These are phyloP conservation scores for Cystobasidium ongulense DNA, from an alignment of 768 basidiomycete species.

Conservation along the genomic window DNA sequence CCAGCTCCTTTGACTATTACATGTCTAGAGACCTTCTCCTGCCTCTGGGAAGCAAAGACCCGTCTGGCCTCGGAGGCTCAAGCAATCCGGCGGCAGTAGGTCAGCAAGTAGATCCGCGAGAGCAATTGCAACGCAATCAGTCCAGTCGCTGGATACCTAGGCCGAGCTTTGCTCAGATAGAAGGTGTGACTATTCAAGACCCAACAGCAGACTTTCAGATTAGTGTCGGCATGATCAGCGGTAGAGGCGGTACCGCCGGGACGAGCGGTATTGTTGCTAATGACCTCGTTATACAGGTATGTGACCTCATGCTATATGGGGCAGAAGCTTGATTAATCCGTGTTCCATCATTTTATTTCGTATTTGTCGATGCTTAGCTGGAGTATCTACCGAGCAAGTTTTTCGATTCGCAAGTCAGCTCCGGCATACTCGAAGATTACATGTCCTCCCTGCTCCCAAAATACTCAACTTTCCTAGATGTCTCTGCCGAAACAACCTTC, in stretches of 20 bases:
- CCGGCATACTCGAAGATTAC: not conserved
- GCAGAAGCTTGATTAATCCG: not conserved
- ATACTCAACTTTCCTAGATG: not conserved
- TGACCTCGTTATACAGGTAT: not conserved
- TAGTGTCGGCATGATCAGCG: slow-evolving; percentile 11
- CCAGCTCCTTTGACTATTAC: slow-evolving; percentile 1
- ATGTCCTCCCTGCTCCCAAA: not conserved
- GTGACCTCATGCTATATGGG: not conserved
- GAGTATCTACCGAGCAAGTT: slow-evolving; percentile 5
- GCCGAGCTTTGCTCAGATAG: slow-evolving; percentile 13
- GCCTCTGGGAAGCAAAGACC: not conserved
- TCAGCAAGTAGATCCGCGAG: not conserved
- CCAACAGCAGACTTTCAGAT: not conserved
- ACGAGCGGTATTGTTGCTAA: not conserved
- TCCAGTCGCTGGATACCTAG: slow-evolving; percentile 6
- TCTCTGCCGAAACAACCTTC: slow-evolving; percentile 6
- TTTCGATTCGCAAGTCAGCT: not conserved
- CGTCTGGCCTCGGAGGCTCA: not conserved
- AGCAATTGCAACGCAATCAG: slow-evolving; percentile 2
- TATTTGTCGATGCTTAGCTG: not conserved
- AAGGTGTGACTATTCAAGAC: not conserved
- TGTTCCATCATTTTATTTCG: not conserved
- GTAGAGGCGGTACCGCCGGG: slow-evolving; percentile 2
- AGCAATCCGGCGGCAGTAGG: not conserved
- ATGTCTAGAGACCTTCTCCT: not conserved